phyloP scores from a whole-genome alignment of 2,329 filamentous ascomycete species.

The Juglanconis sp. region DNA sequence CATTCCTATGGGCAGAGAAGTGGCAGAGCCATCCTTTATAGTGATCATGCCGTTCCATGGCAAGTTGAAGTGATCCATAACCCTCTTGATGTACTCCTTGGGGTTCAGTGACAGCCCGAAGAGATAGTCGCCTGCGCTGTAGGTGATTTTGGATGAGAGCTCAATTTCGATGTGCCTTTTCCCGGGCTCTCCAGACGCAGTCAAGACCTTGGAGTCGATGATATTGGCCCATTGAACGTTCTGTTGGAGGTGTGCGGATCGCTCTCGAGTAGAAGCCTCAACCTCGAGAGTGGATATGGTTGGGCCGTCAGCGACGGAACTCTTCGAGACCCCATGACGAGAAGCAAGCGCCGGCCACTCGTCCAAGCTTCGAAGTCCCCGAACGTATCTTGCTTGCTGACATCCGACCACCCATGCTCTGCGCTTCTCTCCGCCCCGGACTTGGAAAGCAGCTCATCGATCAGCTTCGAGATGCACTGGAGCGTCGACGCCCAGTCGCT shows the following conservation, averaged over 20 bases:
- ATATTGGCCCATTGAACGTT: slow-evolving; percentile 62
- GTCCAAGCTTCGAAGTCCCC: slow-evolving; percentile 66
- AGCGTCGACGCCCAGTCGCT: slow-evolving; percentile 58
- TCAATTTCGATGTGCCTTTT: slow-evolving; percentile 68
- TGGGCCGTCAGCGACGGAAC: slow-evolving; percentile 32
- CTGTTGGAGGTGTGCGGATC: slow-evolving; percentile 57
- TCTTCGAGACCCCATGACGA: slow-evolving; percentile 26
- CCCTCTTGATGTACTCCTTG: slow-evolving; percentile 56
- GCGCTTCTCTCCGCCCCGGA: slow-evolving; percentile 39
- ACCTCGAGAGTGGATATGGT: slow-evolving; percentile 37
- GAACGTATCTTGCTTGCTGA: slow-evolving; percentile 62
- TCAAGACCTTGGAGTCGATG: slow-evolving; percentile 49
- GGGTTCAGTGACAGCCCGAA: slow-evolving; percentile 71
- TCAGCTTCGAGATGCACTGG: slow-evolving; percentile 62
- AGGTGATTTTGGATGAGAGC: slow-evolving; percentile 63
- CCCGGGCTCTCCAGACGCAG: slow-evolving; percentile 14
- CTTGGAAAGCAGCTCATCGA: slow-evolving; percentile 52
- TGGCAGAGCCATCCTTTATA: slow-evolving; percentile 51
- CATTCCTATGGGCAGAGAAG: slow-evolving; percentile 51
- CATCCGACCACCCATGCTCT: slow-evolving; percentile 46
- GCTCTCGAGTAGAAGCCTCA: slow-evolving; percentile 46
- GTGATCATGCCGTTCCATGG: slow-evolving; percentile 67
- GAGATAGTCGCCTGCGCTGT: slow-evolving; percentile 73
- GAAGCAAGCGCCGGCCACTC: slow-evolving; percentile 48
- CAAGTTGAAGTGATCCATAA: slow-evolving; percentile 62